phyloP scores from a whole-genome alignment of 371 early-diverging fungal genomes.

The Saksenaea vasiformis region DNA sequence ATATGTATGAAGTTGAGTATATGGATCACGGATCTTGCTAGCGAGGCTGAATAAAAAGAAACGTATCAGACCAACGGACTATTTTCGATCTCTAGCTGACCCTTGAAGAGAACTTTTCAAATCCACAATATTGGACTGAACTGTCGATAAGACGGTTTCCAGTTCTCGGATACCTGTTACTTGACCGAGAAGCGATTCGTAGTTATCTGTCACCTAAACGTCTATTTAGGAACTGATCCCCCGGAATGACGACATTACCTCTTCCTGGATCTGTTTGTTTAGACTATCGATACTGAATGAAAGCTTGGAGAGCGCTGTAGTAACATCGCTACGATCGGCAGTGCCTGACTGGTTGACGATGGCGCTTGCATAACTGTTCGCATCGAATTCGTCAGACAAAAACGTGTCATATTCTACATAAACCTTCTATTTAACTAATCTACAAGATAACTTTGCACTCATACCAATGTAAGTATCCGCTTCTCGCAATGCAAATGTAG shows the following conservation, averaged over 20 bases:
- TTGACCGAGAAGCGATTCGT: slow-evolving; percentile 70
- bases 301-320: slow-evolving; percentile 69
- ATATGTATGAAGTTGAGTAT: slow-evolving; percentile 59
- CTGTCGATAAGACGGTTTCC: slow-evolving; percentile 56
- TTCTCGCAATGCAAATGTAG: slow-evolving; percentile 23
- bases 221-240: neutral
- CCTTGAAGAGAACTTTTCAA: slow-evolving; percentile 63
- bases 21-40: slow-evolving; percentile 61
- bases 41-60: slow-evolving; percentile 42
- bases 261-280: slow-evolving; percentile 77
- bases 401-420: slow-evolving; percentile 61
- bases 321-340: slow-evolving; percentile 60
- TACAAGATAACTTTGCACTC: neutral
- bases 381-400: slow-evolving; percentile 60
- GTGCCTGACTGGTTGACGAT: slow-evolving; percentile 53
- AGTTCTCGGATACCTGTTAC: slow-evolving; percentile 71
- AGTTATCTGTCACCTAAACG: slow-evolving; percentile 68
- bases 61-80: neutral
- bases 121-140: slow-evolving; percentile 55
- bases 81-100: slow-evolving; percentile 26
- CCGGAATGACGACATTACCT: slow-evolving; percentile 42
- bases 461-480: slow-evolving; percentile 33
- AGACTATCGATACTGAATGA: slow-evolving; percentile 76
- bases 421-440: neutral
- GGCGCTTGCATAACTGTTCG: slow-evolving; percentile 57